Evolutionary conservation across 164 flowering plant genomes (phyloP).

Genomic region (Tetrastigma voinierianum): DNA sequence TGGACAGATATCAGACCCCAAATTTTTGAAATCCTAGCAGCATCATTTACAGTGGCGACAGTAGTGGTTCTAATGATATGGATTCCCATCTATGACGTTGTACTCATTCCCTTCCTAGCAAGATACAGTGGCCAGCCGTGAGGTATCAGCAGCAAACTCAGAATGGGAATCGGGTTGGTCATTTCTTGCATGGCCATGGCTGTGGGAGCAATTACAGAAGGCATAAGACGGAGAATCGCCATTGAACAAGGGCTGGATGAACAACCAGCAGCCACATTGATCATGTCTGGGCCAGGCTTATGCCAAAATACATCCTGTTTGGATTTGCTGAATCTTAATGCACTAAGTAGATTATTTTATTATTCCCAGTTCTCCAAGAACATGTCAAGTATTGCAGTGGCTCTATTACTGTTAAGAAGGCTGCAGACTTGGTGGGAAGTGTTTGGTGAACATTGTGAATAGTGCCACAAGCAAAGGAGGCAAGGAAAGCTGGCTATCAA

Average conservation of each 20-base stretch:
- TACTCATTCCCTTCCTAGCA: constrained; percentile 36
- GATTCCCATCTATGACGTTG: constrained; percentile 47
- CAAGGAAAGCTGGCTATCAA: constrained; percentile 26
- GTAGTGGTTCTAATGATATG: constrained; percentile 31
- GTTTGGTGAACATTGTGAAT: constrained; percentile 13
- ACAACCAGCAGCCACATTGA: constrained; percentile 5
- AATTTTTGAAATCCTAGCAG: constrained; percentile 55
- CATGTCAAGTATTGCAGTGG: constrained; percentile 44
- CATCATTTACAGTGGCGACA: constrained; percentile 36
- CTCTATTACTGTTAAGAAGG: too few relatives aligned
- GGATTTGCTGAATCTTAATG: constrained; percentile 47
- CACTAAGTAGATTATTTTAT: constrained; percentile 38
- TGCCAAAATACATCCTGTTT: constrained; percentile 22
- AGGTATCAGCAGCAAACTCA: constrained; percentile 19
- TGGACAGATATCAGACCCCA: constrained; percentile 51
- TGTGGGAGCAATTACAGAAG: constrained; percentile 37
- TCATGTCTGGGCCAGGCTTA: constrained; percentile 38
- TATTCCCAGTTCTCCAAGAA: constrained; percentile 40
- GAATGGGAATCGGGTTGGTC: constrained; percentile 61
- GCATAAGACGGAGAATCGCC: constrained; percentile 15
- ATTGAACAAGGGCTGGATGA: constrained; percentile 6
- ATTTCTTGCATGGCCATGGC: constrained; percentile 22
- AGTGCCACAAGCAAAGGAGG: constrained; percentile 10
- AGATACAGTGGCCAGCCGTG: constrained; percentile 28
- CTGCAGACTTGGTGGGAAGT: constrained; percentile 34